Percentiles rank a stretch among this genome's conserved stretches.
phyloP scores from a whole-genome alignment of 2,329 filamentous ascomycete genomes.

The Ophiostoma ulmi region DNA sequence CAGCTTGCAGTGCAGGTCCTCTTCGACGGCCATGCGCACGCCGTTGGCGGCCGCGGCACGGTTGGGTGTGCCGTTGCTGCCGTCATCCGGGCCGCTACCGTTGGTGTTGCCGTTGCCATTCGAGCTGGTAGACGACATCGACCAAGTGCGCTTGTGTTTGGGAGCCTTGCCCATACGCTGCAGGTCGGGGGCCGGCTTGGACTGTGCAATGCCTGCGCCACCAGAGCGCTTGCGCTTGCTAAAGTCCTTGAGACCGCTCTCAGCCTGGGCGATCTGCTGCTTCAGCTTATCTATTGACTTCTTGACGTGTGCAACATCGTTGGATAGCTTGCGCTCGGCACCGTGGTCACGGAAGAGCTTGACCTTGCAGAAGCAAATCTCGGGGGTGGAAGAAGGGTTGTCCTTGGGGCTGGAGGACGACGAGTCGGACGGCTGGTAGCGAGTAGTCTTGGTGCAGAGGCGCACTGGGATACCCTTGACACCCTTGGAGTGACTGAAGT shows the following conservation, averaged over 20 bases:
- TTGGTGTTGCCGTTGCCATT: conserved; percentile 40
- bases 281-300: conserved; percentile 96
- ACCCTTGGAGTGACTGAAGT: conserved; percentile 97
- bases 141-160: conserved; percentile 94
- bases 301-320: conserved; percentile 90
- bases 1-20: conserved; percentile 74
- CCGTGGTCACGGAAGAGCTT: conserved; percentile 96
- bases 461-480: conserved; percentile 96
- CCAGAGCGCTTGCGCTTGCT: conserved; percentile 58
- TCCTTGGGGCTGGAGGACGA: conserved; percentile 44
- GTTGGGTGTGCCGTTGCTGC: conserved; percentile 10
- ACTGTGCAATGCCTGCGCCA: conserved; percentile 33
- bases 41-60: conserved; percentile 25
- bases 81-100: conserved; percentile 16
- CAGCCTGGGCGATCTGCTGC: conserved; percentile 79
- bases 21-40: conserved; percentile 53
- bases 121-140: conserved; percentile 75
- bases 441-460: conserved; percentile 76
- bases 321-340: conserved; percentile 88
- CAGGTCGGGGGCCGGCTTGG: conserved; percentile 32
- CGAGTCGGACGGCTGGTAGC: conserved; percentile 21
- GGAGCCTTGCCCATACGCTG: conserved; percentile 72
- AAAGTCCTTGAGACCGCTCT: conserved; percentile 62
- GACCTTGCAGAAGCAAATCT: conserved; percentile 93
- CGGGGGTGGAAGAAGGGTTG: conserved; percentile 38